Conservation (phyloP, 2,329 filamentous ascomycete species). For the Neofusicoccum laricinum region DNA sequence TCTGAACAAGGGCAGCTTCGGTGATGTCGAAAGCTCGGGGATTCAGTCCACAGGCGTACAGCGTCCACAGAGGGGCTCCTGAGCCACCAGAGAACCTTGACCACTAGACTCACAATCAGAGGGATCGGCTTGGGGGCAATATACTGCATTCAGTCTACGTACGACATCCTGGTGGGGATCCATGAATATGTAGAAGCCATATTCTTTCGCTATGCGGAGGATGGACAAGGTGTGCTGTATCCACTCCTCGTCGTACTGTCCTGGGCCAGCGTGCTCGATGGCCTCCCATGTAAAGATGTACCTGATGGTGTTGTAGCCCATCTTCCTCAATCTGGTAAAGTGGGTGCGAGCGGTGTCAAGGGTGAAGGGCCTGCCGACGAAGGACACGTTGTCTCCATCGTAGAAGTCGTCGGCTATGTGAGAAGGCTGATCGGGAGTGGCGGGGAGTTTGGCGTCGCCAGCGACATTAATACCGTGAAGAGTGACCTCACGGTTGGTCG, state of each 20-base stretch:
- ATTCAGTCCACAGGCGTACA: slow-evolving; percentile 91
- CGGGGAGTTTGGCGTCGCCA: slow-evolving; percentile 85
- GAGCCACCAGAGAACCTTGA: slow-evolving; percentile 92
- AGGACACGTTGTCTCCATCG: slow-evolving; percentile 86
- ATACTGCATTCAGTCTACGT: slow-evolving; percentile 37
- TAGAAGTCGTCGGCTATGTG: slow-evolving; percentile 79
- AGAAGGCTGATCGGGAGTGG: slow-evolving; percentile 75
- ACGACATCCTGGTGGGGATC: slow-evolving; percentile 98
- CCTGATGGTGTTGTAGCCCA: slow-evolving; percentile 93
- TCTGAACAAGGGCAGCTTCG: slow-evolving; percentile 91
- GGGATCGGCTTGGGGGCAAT: neutral
- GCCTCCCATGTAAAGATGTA: slow-evolving; percentile 99
- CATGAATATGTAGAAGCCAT: slow-evolving; percentile 97
- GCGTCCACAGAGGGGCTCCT: slow-evolving; percentile 94
- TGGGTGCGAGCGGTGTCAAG: slow-evolving; percentile 80
- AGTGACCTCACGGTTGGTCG: slow-evolving; percentile 77
- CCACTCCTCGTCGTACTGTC: slow-evolving; percentile 90
- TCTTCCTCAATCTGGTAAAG: slow-evolving; percentile 80
- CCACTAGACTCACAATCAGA: slow-evolving; percentile 59
- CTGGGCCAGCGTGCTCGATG: slow-evolving; percentile 88
- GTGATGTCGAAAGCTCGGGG: slow-evolving; percentile 81
- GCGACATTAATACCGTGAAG: slow-evolving; percentile 93
- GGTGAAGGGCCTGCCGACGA: slow-evolving; percentile 80
- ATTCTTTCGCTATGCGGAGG: slow-evolving; percentile 77
- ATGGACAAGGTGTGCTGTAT: slow-evolving; percentile 87